Conservation (phyloP, 2,329 filamentous ascomycete genomes). For the Calcarisporium arbuscula region DNA sequence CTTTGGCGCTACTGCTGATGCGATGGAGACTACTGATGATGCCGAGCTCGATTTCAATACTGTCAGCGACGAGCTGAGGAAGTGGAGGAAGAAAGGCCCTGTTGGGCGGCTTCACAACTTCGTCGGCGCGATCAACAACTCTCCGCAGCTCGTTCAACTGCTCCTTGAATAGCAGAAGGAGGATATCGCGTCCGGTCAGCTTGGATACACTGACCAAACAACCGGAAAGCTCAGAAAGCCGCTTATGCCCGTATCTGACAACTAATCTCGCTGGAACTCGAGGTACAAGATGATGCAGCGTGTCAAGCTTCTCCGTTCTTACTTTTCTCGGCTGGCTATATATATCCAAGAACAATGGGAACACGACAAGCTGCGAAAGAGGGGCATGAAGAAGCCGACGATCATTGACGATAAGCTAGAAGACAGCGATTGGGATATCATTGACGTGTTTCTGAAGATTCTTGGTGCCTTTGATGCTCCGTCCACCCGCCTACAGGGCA, state of each 20-base stretch:
- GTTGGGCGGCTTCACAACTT: slow-evolving; percentile 1
- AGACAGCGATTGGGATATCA: too few relatives aligned
- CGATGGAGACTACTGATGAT: neutral
- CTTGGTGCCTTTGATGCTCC: too few relatives aligned
- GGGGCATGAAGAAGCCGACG: too few relatives aligned
- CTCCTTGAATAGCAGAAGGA: slow-evolving; percentile 2
- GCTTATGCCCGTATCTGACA: slow-evolving; percentile 1
- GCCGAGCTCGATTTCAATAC: too few relatives aligned
- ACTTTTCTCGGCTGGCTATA: slow-evolving; percentile 1
- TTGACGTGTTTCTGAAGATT: too few relatives aligned
- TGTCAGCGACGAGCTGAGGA: slow-evolving; percentile 1
- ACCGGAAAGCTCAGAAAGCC: too few relatives aligned
- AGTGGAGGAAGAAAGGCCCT: neutral
- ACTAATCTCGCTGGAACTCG: neutral
- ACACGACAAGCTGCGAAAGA: too few relatives aligned
- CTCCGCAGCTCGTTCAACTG: neutral
- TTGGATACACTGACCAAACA: too few relatives aligned
- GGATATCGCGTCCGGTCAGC: slow-evolving; percentile 1
- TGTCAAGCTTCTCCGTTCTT: slow-evolving; percentile 1
- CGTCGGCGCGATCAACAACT: neutral
- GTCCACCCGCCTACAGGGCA: too few relatives aligned
- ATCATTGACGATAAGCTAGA: too few relatives aligned
- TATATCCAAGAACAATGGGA: slow-evolving; percentile 1
- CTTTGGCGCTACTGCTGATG: slow-evolving; percentile 1
- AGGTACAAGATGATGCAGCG: neutral